Conservation (phyloP, 192 early-diverging fungal genomes). For the Podila epigama region DNA sequence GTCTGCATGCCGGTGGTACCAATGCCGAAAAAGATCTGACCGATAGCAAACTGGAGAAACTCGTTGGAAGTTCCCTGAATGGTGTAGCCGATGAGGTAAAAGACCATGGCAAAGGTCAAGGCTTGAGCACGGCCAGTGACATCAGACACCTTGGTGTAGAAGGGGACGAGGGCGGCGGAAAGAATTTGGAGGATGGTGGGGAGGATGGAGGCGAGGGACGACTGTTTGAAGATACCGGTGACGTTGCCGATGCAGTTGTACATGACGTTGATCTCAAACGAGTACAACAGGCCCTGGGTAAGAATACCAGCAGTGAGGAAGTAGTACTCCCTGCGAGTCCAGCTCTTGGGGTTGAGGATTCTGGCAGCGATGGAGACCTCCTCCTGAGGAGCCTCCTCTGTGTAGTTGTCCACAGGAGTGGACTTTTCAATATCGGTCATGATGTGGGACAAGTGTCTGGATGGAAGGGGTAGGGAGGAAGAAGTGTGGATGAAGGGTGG, state of each 20-base stretch:
- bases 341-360: constrained; percentile 17
- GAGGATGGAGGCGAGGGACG: constrained; percentile 16
- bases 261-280: constrained; percentile 40
- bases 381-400: neutral
- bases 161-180: constrained; percentile 41
- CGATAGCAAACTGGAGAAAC: constrained; percentile 27
- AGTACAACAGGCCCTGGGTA: constrained; percentile 29
- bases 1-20: constrained; percentile 36
- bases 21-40: constrained; percentile 34
- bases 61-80: constrained; percentile 27
- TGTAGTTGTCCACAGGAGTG: neutral
- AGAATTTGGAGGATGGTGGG: constrained; percentile 45
- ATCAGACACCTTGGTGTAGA: constrained; percentile 42
- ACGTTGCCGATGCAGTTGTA: constrained; percentile 19
- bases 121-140: constrained; percentile 36
- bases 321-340: constrained; percentile 22
- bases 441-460: neutral
- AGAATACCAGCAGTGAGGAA: constrained; percentile 22
- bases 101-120: constrained; percentile 45
- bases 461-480: neutral
- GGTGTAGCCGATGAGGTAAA: constrained; percentile 35
- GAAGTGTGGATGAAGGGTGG: neutral
- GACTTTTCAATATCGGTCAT: neutral
- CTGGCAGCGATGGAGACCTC: neutral
- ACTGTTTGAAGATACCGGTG: neutral